These are phyloP conservation scores for Nicotiana benthamiana DNA, from an alignment of 257 asterid species.

Conservation along the genomic window DNA sequence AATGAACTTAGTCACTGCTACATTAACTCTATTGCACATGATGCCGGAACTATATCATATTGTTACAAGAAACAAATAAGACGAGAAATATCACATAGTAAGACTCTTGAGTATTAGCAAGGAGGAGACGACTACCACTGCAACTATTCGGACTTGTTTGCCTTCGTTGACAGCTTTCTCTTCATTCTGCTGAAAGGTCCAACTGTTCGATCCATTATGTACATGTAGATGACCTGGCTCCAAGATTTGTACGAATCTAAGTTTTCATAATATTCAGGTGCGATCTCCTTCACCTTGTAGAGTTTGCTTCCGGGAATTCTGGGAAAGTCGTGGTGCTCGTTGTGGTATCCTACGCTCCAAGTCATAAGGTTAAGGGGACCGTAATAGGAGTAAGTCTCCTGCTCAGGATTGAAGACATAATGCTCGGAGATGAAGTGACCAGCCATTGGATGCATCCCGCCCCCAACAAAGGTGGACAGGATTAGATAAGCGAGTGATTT, in stretches of 20 bases:
- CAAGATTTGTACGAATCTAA: constrained; percentile 67
- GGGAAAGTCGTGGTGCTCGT: constrained; percentile 97
- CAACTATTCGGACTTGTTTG: constrained; percentile 42
- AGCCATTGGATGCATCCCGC: constrained; percentile 97
- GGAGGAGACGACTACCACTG: not conserved
- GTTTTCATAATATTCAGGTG: constrained; percentile 63
- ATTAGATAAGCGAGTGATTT: constrained; percentile 68
- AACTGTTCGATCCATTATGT: constrained; percentile 60
- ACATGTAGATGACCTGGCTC: constrained; percentile 88
- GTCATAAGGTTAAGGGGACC: constrained; percentile 86
- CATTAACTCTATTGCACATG: constrained; percentile 7
- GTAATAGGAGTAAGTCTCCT: constrained; percentile 84
- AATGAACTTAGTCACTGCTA: not conserved
- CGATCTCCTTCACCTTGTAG: constrained; percentile 86
- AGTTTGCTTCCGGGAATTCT: constrained; percentile 88
- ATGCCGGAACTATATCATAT: not conserved
- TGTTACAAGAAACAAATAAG: not conserved
- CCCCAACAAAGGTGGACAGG: constrained; percentile 84
- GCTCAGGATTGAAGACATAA: constrained; percentile 64
- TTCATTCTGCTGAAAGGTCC: constrained; percentile 94
- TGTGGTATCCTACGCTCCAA: constrained; percentile 90
- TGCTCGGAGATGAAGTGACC: constrained; percentile 94
- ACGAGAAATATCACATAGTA: not conserved
- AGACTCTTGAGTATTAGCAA: not conserved
- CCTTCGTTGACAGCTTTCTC: constrained; percentile 45